Percentiles rank a stretch among this genome's conserved stretches.
Conservation (phyloP, 495 filamentous ascomycete genomes). For the Parathielavia hyrcaniae region DNA sequence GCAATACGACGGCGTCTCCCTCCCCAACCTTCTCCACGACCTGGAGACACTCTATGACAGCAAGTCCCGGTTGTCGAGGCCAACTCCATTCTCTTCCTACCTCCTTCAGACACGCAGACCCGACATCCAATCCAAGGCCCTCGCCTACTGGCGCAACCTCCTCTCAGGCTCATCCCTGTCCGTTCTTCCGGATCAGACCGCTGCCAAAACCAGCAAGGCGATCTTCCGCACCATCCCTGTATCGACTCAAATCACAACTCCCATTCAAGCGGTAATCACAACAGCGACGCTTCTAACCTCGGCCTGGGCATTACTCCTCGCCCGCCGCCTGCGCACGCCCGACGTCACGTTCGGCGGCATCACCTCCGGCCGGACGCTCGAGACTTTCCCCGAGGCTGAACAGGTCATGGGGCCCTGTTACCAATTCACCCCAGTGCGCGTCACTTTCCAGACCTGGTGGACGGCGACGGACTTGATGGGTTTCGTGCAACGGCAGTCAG, state of each 20-base stretch:
- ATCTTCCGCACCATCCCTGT: slow-evolving; percentile 31
- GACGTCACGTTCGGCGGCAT: slow-evolving; percentile 60
- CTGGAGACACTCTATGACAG: slow-evolving; percentile 36
- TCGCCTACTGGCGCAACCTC: slow-evolving; percentile 54
- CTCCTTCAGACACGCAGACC: slow-evolving; percentile 39
- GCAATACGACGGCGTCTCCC: slow-evolving; percentile 67
- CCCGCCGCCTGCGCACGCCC: slow-evolving; percentile 39
- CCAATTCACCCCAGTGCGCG: slow-evolving; percentile 40
- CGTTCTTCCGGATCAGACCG: slow-evolving; percentile 33
- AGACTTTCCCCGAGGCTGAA: slow-evolving; percentile 41
- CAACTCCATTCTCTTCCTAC: slow-evolving; percentile 57
- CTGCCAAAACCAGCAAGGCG: slow-evolving; percentile 30
- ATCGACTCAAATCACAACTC: slow-evolving; percentile 27
- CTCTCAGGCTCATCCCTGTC: slow-evolving; percentile 49
- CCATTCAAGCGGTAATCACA: slow-evolving; percentile 41
- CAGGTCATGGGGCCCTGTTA: slow-evolving; percentile 42
- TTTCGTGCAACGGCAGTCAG: slow-evolving; percentile 35
- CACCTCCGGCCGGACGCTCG: slow-evolving; percentile 52
- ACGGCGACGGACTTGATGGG: slow-evolving; percentile 31
- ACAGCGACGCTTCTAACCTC: slow-evolving; percentile 53
- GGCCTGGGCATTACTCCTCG: slow-evolving; percentile 56
- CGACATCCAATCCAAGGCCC: slow-evolving; percentile 29
- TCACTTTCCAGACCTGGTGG: slow-evolving; percentile 27
- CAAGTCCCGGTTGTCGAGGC: slow-evolving; percentile 18
- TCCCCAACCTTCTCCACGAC: slow-evolving; percentile 53